phyloP scores from a whole-genome alignment of 768 basidiomycete genomes.

The Mycena pura region DNA sequence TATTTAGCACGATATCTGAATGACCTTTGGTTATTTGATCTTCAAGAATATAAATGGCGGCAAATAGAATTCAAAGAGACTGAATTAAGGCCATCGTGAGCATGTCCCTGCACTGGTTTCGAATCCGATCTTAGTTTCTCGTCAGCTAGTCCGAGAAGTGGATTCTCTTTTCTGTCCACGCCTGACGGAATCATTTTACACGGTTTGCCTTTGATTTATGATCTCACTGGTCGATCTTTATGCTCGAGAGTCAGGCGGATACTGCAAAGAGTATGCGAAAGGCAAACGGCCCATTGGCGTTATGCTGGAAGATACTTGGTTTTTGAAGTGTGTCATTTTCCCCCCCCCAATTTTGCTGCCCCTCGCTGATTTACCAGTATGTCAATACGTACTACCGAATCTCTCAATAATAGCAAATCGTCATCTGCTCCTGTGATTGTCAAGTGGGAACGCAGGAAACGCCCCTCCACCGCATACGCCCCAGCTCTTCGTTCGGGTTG shows the following conservation, averaged over 20 bases:
- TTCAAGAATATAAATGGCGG: slow-evolving; percentile 85
- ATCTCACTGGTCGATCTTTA: neutral
- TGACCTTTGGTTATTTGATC: slow-evolving; percentile 88
- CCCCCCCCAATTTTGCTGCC: neutral
- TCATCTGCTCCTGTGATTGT: slow-evolving; percentile 56
- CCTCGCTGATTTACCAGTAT: slow-evolving; percentile 16
- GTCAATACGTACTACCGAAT: slow-evolving; percentile 27
- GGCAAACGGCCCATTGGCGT: slow-evolving; percentile 85
- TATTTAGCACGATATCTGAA: slow-evolving; percentile 76
- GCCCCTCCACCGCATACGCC: slow-evolving; percentile 69
- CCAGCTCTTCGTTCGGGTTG: slow-evolving; percentile 80
- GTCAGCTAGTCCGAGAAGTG: slow-evolving; percentile 66
- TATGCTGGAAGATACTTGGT: slow-evolving; percentile 93
- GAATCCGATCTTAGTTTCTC: neutral
- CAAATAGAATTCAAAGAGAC: slow-evolving; percentile 77
- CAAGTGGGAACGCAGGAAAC: slow-evolving; percentile 90
- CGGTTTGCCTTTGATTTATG: slow-evolving; percentile 49
- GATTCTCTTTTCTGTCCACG: slow-evolving; percentile 84
- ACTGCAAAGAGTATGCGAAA: slow-evolving; percentile 89
- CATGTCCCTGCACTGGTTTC: slow-evolving; percentile 8
- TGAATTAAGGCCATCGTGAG: slow-evolving; percentile 77
- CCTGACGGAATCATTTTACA: slow-evolving; percentile 82
- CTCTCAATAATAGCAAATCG: slow-evolving; percentile 38
- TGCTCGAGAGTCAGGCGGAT: slow-evolving; percentile 63
- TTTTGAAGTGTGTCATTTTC: slow-evolving; percentile 64